phyloP scores from a whole-genome alignment of 306 rosid species.

The Oemleria cerasiformis region DNA sequence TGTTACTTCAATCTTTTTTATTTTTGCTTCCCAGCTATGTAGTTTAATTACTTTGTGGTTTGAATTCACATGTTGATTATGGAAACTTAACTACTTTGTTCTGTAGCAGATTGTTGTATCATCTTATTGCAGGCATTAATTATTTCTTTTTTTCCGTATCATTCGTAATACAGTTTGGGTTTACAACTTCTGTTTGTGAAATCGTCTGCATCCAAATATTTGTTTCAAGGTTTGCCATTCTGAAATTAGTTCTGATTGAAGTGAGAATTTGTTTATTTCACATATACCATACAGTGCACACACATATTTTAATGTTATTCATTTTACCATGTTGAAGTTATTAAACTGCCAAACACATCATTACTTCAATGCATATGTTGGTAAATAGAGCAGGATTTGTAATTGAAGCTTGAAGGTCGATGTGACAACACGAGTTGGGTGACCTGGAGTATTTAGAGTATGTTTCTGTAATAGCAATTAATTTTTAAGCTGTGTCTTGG shows the following conservation, averaged over 20 bases:
- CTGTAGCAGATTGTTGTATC: slow-evolving; percentile 41
- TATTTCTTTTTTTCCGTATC: slow-evolving; percentile 22
- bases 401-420: slow-evolving; percentile 27
- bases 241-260: neutral
- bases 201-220: slow-evolving; percentile 1
- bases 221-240: slow-evolving; percentile 8
- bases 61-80: slow-evolving; percentile 28
- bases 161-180: slow-evolving; percentile 14
- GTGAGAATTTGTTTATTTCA: slow-evolving; percentile 7
- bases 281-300: neutral
- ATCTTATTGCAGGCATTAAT: slow-evolving; percentile 51
- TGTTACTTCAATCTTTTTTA: slow-evolving; percentile 42
- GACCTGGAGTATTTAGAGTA: neutral
- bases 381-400: slow-evolving; percentile 7
- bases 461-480: neutral
- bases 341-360: too few relatives aligned
- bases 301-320: neutral
- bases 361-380: neutral
- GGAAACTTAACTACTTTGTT: slow-evolving; percentile 28
- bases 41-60: slow-evolving; percentile 36
- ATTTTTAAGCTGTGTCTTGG: neutral
- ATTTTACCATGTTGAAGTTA: neutral
- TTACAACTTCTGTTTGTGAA: neutral
- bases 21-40: slow-evolving; percentile 29
- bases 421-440: neutral